These are phyloP conservation scores for Schizochytrium sp. DNA, from an alignment of 108 stramenopile genomes.

Conservation along the genomic window DNA sequence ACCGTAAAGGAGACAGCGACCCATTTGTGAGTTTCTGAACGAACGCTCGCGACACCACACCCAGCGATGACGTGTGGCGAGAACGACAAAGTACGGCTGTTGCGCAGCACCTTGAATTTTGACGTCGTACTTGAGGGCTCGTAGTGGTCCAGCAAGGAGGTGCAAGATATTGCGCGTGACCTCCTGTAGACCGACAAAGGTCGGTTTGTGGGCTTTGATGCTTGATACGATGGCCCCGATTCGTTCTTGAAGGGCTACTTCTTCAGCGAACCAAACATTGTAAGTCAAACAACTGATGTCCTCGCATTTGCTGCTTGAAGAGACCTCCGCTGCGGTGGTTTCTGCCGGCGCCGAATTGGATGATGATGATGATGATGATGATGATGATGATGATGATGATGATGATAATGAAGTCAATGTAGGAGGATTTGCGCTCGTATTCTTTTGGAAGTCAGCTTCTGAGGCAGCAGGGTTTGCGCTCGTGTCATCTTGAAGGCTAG, in stretches of 20 bases:
- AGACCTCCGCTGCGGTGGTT: neutral
- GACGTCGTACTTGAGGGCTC: neutral
- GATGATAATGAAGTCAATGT: neutral
- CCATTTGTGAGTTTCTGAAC: neutral
- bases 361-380: neutral
- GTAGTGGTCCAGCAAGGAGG: neutral
- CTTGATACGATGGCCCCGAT: neutral
- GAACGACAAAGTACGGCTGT: neutral
- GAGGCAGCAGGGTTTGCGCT: too few species aligned
- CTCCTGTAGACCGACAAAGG: neutral
- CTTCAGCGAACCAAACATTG: neutral
- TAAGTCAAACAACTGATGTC: neutral
- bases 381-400: neutral
- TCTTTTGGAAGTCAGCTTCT: too few species aligned
- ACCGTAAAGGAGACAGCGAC: neutral
- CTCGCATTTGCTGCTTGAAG: neutral
- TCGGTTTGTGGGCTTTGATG: neutral
- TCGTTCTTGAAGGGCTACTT: neutral
- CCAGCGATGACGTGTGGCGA: neutral
- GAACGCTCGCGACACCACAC: neutral
- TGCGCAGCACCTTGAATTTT: neutral
- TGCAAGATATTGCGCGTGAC: neutral
- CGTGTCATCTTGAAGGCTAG: neutral
- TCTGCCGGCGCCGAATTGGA: neutral
- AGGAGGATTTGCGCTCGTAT: too few species aligned